Conservation (phyloP, 2,329 filamentous ascomycete genomes). For the Exophiala sp. region DNA sequence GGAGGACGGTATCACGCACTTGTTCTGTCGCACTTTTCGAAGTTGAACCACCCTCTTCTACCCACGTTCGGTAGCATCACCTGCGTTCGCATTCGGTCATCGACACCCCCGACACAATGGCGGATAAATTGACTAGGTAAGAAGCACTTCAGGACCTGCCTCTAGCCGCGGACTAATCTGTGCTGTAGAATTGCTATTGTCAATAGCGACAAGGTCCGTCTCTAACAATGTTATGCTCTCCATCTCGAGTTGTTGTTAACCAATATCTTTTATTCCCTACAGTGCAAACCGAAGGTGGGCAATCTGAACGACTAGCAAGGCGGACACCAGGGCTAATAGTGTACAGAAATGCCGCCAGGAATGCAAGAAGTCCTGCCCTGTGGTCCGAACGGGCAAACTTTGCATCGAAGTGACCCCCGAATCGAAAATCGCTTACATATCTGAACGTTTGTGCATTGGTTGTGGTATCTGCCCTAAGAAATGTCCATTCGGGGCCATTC, state of each 20-base stretch:
- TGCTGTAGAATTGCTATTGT: slow-evolving; percentile 86
- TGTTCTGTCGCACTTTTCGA: background rate
- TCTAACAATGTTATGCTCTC: slow-evolving; percentile 35
- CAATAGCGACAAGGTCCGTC: slow-evolving; percentile 75
- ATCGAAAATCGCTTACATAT: slow-evolving; percentile 96
- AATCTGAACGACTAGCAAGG: background rate
- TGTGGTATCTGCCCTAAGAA: slow-evolving; percentile 99
- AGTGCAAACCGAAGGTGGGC: slow-evolving; percentile 82
- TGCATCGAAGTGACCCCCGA: slow-evolving; percentile 88
- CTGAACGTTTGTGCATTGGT: slow-evolving; percentile 90
- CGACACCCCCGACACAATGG: slow-evolving; percentile 54
- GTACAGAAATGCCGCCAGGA: slow-evolving; percentile 95
- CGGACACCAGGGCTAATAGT: slow-evolving; percentile 24
- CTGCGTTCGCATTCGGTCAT: background rate
- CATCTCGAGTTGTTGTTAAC: slow-evolving; percentile 35
- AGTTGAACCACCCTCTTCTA: background rate
- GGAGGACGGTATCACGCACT: background rate
- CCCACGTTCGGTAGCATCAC: slow-evolving; percentile 1
- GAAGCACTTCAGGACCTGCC: slow-evolving; percentile 34
- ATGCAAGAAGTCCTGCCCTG: slow-evolving; percentile 97
- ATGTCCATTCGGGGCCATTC: slow-evolving; percentile 96
- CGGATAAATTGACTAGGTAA: slow-evolving; percentile 92
- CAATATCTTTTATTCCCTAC: slow-evolving; percentile 32
- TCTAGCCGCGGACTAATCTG: slow-evolving; percentile 3
- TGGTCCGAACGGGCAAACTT: slow-evolving; percentile 93